phyloP scores from a whole-genome alignment of 2,329 filamentous ascomycete genomes.

The Aspergillus transmontanensis region DNA sequence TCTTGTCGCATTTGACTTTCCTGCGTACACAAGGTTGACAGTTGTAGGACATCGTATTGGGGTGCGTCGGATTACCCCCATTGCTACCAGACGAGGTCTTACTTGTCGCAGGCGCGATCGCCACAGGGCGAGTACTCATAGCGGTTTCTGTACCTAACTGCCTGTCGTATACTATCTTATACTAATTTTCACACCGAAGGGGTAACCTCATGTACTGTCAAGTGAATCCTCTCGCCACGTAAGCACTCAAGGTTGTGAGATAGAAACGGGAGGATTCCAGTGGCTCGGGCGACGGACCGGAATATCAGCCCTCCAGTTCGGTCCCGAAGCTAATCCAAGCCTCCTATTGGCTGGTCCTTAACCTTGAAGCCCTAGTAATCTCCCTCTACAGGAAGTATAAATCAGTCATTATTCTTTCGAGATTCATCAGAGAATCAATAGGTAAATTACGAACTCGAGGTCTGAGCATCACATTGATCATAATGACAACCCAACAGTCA shows the following conservation, averaged over 20 bases:
- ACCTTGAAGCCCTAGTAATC: too few relatives aligned
- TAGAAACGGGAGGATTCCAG: too few relatives aligned
- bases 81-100: not conserved
- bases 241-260: too few relatives aligned
- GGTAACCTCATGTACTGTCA: too few relatives aligned
- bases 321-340: not conserved
- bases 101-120: conserved; percentile 9
- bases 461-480: too few relatives aligned
- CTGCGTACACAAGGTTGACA: conserved; percentile 32
- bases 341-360: conserved; percentile 1
- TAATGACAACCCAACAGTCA: not conserved
- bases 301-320: not conserved
- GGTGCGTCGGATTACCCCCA: not conserved
- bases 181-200: too few relatives aligned
- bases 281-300: not conserved
- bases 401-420: too few relatives aligned
- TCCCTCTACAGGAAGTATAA: not conserved
- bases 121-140: not conserved
- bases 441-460: too few relatives aligned
- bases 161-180: too few relatives aligned
- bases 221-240: too few relatives aligned
- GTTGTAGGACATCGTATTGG: conserved; percentile 11
- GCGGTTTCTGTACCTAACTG: not conserved
- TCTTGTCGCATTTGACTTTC: conserved; percentile 47
- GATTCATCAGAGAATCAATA: too few relatives aligned